Evolutionary conservation across 2,329 filamentous ascomycete genomes (phyloP).

Genomic region (Apiospora koreana): DNA sequence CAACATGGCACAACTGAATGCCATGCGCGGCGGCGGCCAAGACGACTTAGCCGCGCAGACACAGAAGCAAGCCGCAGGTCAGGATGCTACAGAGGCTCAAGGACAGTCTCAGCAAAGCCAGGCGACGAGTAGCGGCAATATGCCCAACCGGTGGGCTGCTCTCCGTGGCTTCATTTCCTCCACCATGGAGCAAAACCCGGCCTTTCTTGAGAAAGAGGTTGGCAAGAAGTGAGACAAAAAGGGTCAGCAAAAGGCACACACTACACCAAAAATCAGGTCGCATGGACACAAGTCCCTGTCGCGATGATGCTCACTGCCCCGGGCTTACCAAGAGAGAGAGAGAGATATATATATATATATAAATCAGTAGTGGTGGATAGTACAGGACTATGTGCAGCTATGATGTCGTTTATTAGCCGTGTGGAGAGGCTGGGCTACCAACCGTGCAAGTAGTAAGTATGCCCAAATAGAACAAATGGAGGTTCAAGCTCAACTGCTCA

Average conservation of each 20-base stretch:
- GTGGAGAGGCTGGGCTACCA: too few species aligned
- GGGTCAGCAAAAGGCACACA: not conserved
- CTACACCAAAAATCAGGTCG: not conserved
- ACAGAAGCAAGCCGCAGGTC: slow-evolving; percentile 6
- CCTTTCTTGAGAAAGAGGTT: slow-evolving; percentile 53
- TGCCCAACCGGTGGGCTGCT: slow-evolving; percentile 73
- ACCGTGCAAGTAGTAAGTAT: too few species aligned
- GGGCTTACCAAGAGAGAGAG: too few species aligned
- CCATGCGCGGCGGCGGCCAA: slow-evolving; percentile 29
- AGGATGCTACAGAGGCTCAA: slow-evolving; percentile 13
- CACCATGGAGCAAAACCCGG: slow-evolving; percentile 87
- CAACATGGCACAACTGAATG: slow-evolving; percentile 76
- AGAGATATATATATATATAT: too few species aligned
- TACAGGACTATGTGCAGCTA: too few species aligned
- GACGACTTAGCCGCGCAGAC: slow-evolving; percentile 14
- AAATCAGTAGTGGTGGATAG: too few species aligned
- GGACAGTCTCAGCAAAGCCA: slow-evolving; percentile 19
- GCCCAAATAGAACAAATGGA: too few species aligned
- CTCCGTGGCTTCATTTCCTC: slow-evolving; percentile 80
- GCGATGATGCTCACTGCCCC: not conserved
- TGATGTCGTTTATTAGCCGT: too few species aligned
- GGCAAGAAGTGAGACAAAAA: not conserved
- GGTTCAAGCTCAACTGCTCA: not conserved
- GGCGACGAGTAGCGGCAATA: slow-evolving; percentile 32
- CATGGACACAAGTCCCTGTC: not conserved